These are phyloP conservation scores for Melanogaster broomeanus DNA, from an alignment of 768 basidiomycete genomes.

Conservation along the genomic window DNA sequence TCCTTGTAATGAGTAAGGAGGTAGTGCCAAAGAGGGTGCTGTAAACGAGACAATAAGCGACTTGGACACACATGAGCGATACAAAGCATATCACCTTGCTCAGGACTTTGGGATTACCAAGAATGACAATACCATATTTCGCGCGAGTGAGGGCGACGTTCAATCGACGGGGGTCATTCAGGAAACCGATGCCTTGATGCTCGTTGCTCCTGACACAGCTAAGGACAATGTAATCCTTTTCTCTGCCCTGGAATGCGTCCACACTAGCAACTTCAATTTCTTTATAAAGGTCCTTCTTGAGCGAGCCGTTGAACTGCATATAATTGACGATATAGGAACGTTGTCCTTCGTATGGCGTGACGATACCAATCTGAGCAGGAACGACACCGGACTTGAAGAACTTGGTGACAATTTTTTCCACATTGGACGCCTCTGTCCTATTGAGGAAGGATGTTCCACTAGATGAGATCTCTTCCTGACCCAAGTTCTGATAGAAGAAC, in stretches of 20 bases:
- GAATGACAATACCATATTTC: slow-evolving; percentile 96
- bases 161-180: slow-evolving; percentile 94
- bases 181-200: slow-evolving; percentile 98
- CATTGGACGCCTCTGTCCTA: slow-evolving; percentile 97
- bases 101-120: slow-evolving; percentile 99
- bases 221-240: slow-evolving; percentile 99
- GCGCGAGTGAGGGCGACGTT: slow-evolving; percentile 98
- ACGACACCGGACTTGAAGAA: slow-evolving; percentile 99
- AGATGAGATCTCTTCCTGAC: slow-evolving; percentile 98
- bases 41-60: slow-evolving; percentile 7
- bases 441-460: slow-evolving; percentile 99
- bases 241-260: slow-evolving; percentile 98
- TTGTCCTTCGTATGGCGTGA: slow-evolving; percentile 99
- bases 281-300: slow-evolving; percentile 99
- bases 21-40: slow-evolving; percentile 99
- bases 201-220: slow-evolving; percentile 98
- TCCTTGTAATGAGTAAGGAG: slow-evolving; percentile 99
- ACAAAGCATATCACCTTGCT: slow-evolving; percentile 76
- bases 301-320: slow-evolving; percentile 99
- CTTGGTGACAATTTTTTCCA: slow-evolving; percentile 99
- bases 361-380: slow-evolving; percentile 94
- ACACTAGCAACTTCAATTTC: slow-evolving; percentile 99
- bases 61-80: slow-evolving; percentile 5
- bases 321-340: slow-evolving; percentile 98
- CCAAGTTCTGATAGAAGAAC: slow-evolving; percentile 99